Conservation (phyloP, 176 grass and related monocot species). For the Eragrostis curvula region DNA sequence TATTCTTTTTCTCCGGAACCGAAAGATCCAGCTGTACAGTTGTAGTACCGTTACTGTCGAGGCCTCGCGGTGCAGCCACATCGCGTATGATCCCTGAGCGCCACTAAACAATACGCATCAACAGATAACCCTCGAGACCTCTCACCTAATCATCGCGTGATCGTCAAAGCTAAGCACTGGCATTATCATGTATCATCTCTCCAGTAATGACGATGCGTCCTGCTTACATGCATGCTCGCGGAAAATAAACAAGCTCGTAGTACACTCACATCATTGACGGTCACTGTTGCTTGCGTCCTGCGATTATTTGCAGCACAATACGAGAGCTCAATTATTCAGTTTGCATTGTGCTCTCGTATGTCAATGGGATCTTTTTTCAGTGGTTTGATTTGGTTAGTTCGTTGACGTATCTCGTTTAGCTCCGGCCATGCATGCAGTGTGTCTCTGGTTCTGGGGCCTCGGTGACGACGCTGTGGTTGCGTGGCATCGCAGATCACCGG, state of each 20-base stretch:
- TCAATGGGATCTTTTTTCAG: not conserved
- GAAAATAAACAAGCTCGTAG: too few species aligned
- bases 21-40: slow-evolving; percentile 34
- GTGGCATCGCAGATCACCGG: slow-evolving; percentile 10
- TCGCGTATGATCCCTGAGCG: slow-evolving; percentile 35
- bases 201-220: too few species aligned
- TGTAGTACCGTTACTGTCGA: slow-evolving; percentile 23
- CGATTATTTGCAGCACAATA: not conserved
- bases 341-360: too few species aligned
- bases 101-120: slow-evolving; percentile 26
- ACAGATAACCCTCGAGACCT: not conserved
- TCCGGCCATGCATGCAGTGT: slow-evolving; percentile 2
- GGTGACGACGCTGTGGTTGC: not conserved
- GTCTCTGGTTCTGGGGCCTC: slow-evolving; percentile 7
- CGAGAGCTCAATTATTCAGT: not conserved
- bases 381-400: not conserved
- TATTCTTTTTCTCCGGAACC: not conserved
- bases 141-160: slow-evolving; percentile 7
- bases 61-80: slow-evolving; percentile 1
- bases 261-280: too few species aligned
- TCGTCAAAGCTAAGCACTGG: not conserved
- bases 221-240: not conserved
- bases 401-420: not conserved
- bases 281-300: too few species aligned
- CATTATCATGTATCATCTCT: not conserved